phyloP scores from a whole-genome alignment of 1,284 basidiomycete genomes.

The Austroboletus novae-zelandiae region DNA sequence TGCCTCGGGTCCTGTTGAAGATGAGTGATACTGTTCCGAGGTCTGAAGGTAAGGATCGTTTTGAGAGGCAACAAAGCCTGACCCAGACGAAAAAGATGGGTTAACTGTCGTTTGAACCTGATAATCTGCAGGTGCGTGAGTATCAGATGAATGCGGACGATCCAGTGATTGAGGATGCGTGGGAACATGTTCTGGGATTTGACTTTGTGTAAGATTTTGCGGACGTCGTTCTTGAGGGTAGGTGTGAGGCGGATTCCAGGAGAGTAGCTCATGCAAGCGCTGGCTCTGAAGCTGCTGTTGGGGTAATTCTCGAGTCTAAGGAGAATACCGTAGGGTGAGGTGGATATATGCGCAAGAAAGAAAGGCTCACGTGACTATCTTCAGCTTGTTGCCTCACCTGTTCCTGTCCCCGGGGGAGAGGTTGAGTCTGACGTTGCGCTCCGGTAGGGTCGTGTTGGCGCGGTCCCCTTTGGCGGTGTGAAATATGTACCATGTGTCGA shows the following conservation, averaged over 20 bases:
- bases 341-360: background rate
- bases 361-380: constrained; percentile 3
- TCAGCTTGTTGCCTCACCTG: constrained; percentile 3
- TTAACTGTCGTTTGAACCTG: background rate
- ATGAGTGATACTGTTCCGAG: constrained; percentile 5
- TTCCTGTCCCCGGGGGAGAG: background rate
- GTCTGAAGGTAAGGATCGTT: constrained; percentile 4
- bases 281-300: constrained; percentile 14
- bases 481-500: constrained; percentile 13
- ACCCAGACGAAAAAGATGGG: constrained; percentile 5
- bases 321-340: background rate
- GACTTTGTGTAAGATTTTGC: constrained; percentile 1
- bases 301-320: constrained; percentile 3
- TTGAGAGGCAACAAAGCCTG: constrained; percentile 2
- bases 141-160: background rate
- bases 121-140: background rate
- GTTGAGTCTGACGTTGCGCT: background rate
- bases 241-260: constrained; percentile 7
- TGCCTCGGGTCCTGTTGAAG: constrained; percentile 2
- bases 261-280: constrained; percentile 29
- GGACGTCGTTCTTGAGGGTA: background rate
- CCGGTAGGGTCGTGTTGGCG: background rate
- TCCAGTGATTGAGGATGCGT: background rate
- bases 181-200: background rate
- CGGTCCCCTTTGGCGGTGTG: constrained; percentile 7